Base-by-base conservation (phyloP, 2,329 filamentous ascomycete species). In the Aspergillus amoenus region DNA sequence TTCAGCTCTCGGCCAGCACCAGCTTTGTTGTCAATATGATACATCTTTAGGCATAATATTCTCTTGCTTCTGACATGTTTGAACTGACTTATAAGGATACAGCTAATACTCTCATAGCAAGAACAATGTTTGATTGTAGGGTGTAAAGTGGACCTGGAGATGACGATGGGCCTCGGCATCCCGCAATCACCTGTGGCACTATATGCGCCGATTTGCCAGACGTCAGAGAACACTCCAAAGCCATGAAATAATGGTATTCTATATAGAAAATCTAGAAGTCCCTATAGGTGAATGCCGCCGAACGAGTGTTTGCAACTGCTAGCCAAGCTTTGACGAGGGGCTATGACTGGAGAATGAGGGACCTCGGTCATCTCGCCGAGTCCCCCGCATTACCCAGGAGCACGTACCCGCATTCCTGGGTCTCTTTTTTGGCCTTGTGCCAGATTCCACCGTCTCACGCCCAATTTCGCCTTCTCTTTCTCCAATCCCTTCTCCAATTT, bases 341-440 rank as follows among this genome's bases (percentile, higher is more conserved):
- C 11, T 4, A n/a, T 13, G 12, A 27, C 34, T 6, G 13, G 9
- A 9, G 6, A n/a, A 17, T 48, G 30, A 6, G 21, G 27, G 22
- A 24, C 21, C 43, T 57, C 55, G 55, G 55, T 13, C 44, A 53
- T 54, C 50, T 57, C 39, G 11, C 55, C 55, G 55, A 52, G 6
- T 27, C 18, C 52, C 52, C 52, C 52, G 52, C 52, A 55, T 55
- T 55, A 30, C 27, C 9, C 1, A 21, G 21, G 4, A 21, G 21
- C 3, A 21, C 3, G 27, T 4, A 30, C 27, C 27, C 27, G 27
- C 27, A 30, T 30, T 30, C 27, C 27, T 30, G 27, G 27, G 27
- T 11, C 27, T 7, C 24, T 24, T 24, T 24, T 24, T 24, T 6
- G 5, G 27, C 8, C 27, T 18, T 42, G 32, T 18, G 11, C 43